These are phyloP conservation scores for Lactarius deliciosus DNA, from an alignment of 768 basidiomycete species.

Conservation along the genomic window DNA sequence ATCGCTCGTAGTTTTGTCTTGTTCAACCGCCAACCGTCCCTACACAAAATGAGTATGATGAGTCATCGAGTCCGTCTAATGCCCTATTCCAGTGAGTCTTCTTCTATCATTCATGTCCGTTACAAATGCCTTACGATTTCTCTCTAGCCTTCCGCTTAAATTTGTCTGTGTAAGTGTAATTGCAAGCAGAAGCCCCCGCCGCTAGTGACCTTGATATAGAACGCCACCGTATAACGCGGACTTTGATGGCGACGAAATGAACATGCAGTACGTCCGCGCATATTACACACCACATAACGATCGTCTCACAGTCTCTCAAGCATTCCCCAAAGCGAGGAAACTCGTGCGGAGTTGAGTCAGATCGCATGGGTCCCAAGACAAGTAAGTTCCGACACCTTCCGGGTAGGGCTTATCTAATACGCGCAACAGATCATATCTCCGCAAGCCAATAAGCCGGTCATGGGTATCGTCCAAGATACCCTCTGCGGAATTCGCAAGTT, in stretches of 20 bases:
- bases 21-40: constrained; percentile 96
- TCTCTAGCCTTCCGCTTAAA: constrained; percentile 89
- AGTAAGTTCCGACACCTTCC: constrained; percentile 43
- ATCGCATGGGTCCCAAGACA: constrained; percentile 98
- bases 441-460: constrained; percentile 99
- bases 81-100: constrained; percentile 90
- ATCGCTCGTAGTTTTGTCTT: constrained; percentile 67
- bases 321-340: constrained; percentile 97
- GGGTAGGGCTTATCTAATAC: constrained; percentile 12
- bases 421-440: constrained; percentile 88
- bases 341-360: constrained; percentile 95
- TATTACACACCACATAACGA: constrained; percentile 5
- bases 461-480: constrained; percentile 99
- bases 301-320: constrained; percentile 41
- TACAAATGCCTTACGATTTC: constrained; percentile 28
- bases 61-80: constrained; percentile 95
- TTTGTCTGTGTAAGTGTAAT: constrained; percentile 83
- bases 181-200: constrained; percentile 31
- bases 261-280: constrained; percentile 89
- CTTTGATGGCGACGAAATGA: constrained; percentile 99
- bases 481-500: constrained; percentile 97
- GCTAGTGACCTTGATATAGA: constrained; percentile 41
- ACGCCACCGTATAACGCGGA: constrained; percentile 99
- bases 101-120: neutral
- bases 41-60: constrained; percentile 99